A percentile compares a stretch with the other conserved stretches of the same genome.
These are phyloP conservation scores for Melanopsichium pennsylvanicum DNA, from an alignment of 1,284 basidiomycete species.

Conservation along the genomic window DNA sequence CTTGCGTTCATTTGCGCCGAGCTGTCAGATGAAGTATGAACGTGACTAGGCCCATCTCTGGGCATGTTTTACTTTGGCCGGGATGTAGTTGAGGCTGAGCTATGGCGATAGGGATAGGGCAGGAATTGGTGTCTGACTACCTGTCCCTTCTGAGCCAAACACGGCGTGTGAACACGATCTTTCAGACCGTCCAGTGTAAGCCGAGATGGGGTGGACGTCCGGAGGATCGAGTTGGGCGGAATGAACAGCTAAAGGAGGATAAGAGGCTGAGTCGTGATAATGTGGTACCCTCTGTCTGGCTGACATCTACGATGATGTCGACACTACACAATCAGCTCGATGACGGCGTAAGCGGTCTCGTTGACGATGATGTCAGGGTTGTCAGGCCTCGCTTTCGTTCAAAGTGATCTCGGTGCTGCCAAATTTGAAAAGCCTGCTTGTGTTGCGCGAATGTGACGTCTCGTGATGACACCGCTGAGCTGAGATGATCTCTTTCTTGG, in stretches of 20 bases:
- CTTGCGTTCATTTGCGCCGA: neutral
- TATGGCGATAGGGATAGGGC: conserved; percentile 3
- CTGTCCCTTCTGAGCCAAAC: conserved; percentile 2
- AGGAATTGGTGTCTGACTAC: conserved; percentile 4
- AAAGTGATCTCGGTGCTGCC: too few relatives aligned
- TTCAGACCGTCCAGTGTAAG: too few relatives aligned
- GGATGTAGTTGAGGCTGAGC: neutral
- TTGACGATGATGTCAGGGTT: too few relatives aligned
- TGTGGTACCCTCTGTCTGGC: neutral
- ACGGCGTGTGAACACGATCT: too few relatives aligned
- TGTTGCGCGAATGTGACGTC: too few relatives aligned
- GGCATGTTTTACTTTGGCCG: conserved; percentile 4
- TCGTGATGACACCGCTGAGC: too few relatives aligned
- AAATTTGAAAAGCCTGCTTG: too few relatives aligned
- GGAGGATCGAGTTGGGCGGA: too few relatives aligned
- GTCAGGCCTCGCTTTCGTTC: too few relatives aligned
- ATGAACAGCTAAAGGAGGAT: too few relatives aligned
- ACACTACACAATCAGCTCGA: neutral
- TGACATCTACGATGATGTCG: neutral
- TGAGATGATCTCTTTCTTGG: too few relatives aligned
- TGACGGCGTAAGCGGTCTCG: too few relatives aligned
- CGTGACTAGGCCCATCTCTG: neutral
- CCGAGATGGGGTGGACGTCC: neutral
- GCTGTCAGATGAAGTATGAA: neutral
- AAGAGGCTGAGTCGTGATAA: neutral